Percentiles rank a stretch among this genome's conserved stretches.
Conservation (phyloP, 192 early-diverging fungal genomes). For the Entomortierella lignicola region DNA sequence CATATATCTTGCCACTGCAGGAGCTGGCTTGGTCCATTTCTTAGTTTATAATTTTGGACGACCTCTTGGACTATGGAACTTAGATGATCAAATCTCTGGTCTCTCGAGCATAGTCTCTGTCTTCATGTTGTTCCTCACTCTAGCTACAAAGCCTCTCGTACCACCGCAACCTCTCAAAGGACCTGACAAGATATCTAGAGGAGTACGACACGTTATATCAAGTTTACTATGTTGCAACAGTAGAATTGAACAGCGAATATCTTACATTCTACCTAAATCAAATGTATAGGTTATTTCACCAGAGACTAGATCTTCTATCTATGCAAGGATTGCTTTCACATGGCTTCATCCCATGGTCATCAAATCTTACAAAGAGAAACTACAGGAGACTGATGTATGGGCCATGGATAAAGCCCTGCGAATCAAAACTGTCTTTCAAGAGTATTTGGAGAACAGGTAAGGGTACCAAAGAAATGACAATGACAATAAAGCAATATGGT, state of each 20-base stretch:
- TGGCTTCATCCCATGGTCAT: constrained; percentile 52
- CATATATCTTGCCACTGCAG: constrained; percentile 45
- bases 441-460: constrained; percentile 46
- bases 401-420: constrained; percentile 29
- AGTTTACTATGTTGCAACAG: too few species aligned
- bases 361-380: constrained; percentile 31
- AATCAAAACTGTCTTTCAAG: constrained; percentile 36
- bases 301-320: constrained; percentile 44
- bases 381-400: constrained; percentile 48
- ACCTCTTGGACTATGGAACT: constrained; percentile 45
- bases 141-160: constrained; percentile 49
- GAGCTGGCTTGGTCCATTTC: constrained; percentile 31
- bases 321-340: constrained; percentile 44
- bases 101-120: constrained; percentile 32
- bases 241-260: neutral
- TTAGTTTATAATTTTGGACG: constrained; percentile 38
- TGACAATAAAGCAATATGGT: too few species aligned
- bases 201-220: constrained; percentile 17
- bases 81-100: constrained; percentile 48
- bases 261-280: neutral
- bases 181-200: constrained; percentile 35
- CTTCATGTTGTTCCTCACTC: constrained; percentile 18
- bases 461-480: too few species aligned
- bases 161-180: constrained; percentile 44
- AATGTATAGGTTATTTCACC: constrained; percentile 39